phyloP scores from a whole-genome alignment of 2,329 filamentous ascomycete genomes.

The Colletotrichum orbiculare region DNA sequence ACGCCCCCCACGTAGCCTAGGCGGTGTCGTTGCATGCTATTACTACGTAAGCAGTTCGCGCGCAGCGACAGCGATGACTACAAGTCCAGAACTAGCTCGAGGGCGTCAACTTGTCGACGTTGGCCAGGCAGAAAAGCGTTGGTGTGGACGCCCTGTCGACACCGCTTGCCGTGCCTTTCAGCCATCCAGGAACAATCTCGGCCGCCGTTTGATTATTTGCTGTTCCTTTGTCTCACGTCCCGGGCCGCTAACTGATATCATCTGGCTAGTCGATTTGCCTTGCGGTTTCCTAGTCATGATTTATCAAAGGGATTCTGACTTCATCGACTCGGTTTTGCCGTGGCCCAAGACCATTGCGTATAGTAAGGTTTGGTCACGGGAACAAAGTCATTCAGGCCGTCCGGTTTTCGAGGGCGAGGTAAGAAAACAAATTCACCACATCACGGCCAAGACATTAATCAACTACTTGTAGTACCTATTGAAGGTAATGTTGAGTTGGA shows the following conservation, averaged over 20 bases:
- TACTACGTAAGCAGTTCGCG: too few species aligned
- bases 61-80: too few species aligned
- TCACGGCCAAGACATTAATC: too few species aligned
- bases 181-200: constrained; percentile 1
- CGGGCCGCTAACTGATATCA: too few species aligned
- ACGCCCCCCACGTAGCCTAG: too few species aligned
- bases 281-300: too few species aligned
- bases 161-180: constrained; percentile 4
- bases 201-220: constrained; percentile 20
- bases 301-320: constrained; percentile 28
- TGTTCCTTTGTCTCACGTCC: constrained; percentile 24
- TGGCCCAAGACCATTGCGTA: constrained; percentile 27
- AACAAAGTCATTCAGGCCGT: too few species aligned
- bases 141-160: constrained; percentile 15
- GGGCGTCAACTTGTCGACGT: constrained; percentile 14
- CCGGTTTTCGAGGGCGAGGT: constrained; percentile 4
- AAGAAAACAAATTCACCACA: neutral
- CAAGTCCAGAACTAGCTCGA: too few species aligned
- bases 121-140: constrained; percentile 8
- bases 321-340: constrained; percentile 22
- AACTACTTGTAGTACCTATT: too few species aligned
- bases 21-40: too few species aligned
- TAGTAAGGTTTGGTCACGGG: neutral
- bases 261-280: too few species aligned
- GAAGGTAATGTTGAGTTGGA: too few species aligned